Evolutionary conservation across 176 grass and related monocot species (phyloP).

Genomic region (Secale cereale): DNA sequence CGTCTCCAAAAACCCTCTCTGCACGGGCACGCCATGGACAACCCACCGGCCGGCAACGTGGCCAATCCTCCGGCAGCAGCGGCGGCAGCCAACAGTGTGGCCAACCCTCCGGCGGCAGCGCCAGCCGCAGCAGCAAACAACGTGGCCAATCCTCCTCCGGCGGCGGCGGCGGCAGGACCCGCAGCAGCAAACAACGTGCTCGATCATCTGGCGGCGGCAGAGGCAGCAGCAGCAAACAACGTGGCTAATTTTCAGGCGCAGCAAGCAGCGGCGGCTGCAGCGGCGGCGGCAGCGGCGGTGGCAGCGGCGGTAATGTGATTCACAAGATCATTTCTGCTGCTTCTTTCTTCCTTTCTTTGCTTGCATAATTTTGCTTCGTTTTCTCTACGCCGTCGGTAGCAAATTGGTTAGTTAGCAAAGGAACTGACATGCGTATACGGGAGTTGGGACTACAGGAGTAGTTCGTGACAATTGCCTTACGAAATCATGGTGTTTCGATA

Average conservation of each 20-base stretch:
- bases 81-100: neutral
- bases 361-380: neutral
- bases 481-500: neutral
- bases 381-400: neutral
- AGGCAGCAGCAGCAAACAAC: neutral
- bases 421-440: neutral
- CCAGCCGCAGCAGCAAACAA: neutral
- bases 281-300: neutral
- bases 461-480: too few relatives aligned
- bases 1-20: neutral
- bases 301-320: neutral
- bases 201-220: neutral
- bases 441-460: too few relatives aligned
- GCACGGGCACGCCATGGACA: neutral
- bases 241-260: neutral
- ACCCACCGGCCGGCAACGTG: neutral
- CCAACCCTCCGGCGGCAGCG: neutral
- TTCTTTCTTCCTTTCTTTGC: neutral
- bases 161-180: neutral
- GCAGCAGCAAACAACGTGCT: neutral
- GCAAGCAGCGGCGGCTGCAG: neutral
- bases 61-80: neutral
- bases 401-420: neutral
- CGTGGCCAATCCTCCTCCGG: neutral
- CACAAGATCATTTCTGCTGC: neutral